These are phyloP conservation scores for Cryptosporidium tyzzeri DNA, from an alignment of 169 alveolate species.

Conservation along the genomic window DNA sequence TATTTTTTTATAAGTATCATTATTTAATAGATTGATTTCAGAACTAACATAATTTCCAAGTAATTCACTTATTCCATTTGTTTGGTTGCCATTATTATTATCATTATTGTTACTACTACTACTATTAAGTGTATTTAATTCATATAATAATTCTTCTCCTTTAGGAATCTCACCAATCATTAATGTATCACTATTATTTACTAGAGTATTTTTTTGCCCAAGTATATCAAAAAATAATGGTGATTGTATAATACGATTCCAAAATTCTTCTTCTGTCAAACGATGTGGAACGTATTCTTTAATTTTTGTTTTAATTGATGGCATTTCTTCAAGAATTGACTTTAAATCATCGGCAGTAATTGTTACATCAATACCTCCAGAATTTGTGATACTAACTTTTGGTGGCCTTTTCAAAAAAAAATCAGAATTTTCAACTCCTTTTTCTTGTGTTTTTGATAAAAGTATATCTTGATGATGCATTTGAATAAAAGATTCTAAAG, in stretches of 20 bases:
- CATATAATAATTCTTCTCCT: constrained; percentile 60
- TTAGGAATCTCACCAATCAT: constrained; percentile 59
- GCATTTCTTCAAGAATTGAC: constrained; percentile 60
- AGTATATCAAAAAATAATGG: constrained; percentile 65
- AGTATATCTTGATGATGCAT: constrained; percentile 19
- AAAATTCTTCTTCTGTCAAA: constrained; percentile 68
- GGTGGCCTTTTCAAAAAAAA: constrained; percentile 69
- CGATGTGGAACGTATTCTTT: constrained; percentile 72
- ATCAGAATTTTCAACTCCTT: constrained; percentile 42
- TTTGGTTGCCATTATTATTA: not conserved
- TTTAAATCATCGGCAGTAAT: constrained; percentile 62
- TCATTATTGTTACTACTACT: too few species aligned
- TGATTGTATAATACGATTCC: constrained; percentile 68
- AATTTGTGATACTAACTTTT: constrained; percentile 11
- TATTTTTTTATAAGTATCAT: constrained; percentile 23
- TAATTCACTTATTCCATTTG: constrained; percentile 15
- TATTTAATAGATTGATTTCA: constrained; percentile 52
- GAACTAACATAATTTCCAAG: constrained; percentile 24
- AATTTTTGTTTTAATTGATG: constrained; percentile 46
- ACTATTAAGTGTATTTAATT: not conserved
- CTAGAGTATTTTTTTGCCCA: constrained; percentile 1
- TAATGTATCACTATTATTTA: constrained; percentile 23
- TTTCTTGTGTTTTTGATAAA: constrained; percentile 37
- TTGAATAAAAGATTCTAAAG: constrained; percentile 67
- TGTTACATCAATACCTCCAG: constrained; percentile 61